Conservation (phyloP, 2,329 filamentous ascomycete species). For the Ciborinia camelliae region DNA sequence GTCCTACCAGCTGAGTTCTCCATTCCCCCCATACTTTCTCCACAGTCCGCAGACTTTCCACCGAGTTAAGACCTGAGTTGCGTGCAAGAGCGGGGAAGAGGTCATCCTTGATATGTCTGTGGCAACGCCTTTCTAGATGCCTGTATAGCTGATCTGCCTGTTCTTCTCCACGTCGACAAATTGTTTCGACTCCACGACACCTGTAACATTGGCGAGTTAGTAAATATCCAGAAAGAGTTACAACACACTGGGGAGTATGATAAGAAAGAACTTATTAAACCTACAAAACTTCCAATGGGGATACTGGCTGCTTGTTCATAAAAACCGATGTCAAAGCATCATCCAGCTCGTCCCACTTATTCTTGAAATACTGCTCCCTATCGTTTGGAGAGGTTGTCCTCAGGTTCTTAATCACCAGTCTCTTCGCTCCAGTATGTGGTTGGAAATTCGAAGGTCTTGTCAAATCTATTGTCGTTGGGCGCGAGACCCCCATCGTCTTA, state of each 20-base stretch:
- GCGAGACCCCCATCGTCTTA: constrained; percentile 25
- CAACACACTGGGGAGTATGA: not conserved
- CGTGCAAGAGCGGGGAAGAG: constrained; percentile 55
- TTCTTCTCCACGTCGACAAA: constrained; percentile 70
- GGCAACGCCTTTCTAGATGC: constrained; percentile 63
- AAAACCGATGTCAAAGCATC: constrained; percentile 73
- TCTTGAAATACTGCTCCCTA: constrained; percentile 73
- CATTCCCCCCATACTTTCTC: constrained; percentile 68
- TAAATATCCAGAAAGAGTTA: not conserved
- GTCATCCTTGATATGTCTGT: constrained; percentile 60
- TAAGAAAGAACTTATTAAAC: not conserved
- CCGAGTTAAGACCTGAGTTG: constrained; percentile 49
- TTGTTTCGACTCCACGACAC: constrained; percentile 86
- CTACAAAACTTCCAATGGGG: constrained; percentile 75
- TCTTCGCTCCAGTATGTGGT: constrained; percentile 73
- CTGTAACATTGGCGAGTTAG: not conserved
- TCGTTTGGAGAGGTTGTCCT: constrained; percentile 58
- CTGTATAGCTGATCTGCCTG: constrained; percentile 62
- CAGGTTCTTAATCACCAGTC: constrained; percentile 91
- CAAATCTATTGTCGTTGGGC: constrained; percentile 29
- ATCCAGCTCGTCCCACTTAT: constrained; percentile 71
- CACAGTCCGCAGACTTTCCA: constrained; percentile 59
- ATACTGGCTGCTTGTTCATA: constrained; percentile 55
- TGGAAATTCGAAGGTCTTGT: constrained; percentile 51
- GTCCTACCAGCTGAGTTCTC: constrained; percentile 69